Evolutionary conservation across 164 flowering plant genomes (phyloP).

Genomic region (Berberis vulgaris): DNA sequence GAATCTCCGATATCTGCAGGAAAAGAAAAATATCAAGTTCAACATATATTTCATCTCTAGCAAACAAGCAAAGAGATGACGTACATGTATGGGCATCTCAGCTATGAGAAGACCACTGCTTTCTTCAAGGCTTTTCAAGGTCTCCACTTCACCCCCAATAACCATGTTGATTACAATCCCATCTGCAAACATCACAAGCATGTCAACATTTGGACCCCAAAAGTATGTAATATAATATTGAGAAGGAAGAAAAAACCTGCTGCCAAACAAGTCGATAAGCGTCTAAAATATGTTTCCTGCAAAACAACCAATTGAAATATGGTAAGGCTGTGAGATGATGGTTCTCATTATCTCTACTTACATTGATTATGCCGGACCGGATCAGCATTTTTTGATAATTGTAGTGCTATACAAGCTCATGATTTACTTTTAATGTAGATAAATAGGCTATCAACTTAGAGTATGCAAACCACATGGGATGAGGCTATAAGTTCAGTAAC

Average conservation of each 20-base stretch:
- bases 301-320: conserved; percentile 1
- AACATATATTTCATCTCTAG: background rate
- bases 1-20: conserved; percentile 70
- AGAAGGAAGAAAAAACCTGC: conserved; percentile 46
- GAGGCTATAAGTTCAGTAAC: too few relatives aligned
- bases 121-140: conserved; percentile 78
- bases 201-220: conserved; percentile 1
- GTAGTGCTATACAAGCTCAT: too few relatives aligned
- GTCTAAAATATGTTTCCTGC: conserved; percentile 85
- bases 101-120: conserved; percentile 58
- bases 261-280: conserved; percentile 76
- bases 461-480: too few relatives aligned
- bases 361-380: too few relatives aligned
- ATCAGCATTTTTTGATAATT: too few relatives aligned
- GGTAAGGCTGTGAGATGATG: background rate
- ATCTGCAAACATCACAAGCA: conserved; percentile 41
- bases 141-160: conserved; percentile 95
- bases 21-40: background rate
- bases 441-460: too few relatives aligned
- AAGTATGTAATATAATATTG: background rate
- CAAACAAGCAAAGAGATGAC: conserved; percentile 13
- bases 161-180: conserved; percentile 96
- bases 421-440: too few relatives aligned
- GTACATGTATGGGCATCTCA: conserved; percentile 88
- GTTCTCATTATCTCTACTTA: background rate